These are phyloP conservation scores for Phytophthora litchii DNA, from an alignment of 352 stramenopile genomes.

Conservation along the genomic window DNA sequence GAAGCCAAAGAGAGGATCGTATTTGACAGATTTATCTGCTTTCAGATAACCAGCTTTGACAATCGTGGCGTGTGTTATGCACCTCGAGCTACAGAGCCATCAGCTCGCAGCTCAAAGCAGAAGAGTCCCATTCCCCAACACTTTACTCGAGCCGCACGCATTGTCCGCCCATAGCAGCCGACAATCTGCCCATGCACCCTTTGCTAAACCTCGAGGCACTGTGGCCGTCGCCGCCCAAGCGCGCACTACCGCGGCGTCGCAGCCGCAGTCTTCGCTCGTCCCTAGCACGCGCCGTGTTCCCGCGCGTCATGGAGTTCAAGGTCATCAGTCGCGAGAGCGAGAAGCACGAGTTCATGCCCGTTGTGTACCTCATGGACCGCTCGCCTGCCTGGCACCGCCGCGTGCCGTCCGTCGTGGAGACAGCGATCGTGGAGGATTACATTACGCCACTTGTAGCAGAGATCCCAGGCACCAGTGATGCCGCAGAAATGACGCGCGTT, in stretches of 20 bases:
- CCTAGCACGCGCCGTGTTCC: conserved; percentile 56
- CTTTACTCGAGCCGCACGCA: conserved; percentile 8
- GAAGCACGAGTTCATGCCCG: conserved; percentile 82
- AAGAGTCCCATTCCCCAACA: conserved; percentile 13
- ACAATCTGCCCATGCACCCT: conserved; percentile 13
- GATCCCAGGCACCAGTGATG: conserved; percentile 15
- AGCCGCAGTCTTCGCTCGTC: conserved; percentile 27
- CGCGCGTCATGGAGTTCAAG: conserved; percentile 79
- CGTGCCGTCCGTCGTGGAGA: conserved; percentile 57
- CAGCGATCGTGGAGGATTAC: conserved; percentile 62
- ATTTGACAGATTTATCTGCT: no score
- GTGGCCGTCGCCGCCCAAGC: conserved; percentile 29
- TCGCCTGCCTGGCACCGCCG: conserved; percentile 53
- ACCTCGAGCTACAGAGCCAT: conserved; percentile 8
- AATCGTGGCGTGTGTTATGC: conserved; percentile 1
- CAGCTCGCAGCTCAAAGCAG: conserved; percentile 4
- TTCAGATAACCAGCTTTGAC: conserved; percentile 1
- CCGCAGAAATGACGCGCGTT: conserved; percentile 23
- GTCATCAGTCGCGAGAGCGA: conserved; percentile 72
- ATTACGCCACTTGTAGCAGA: conserved; percentile 52
- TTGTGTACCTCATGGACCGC: conserved; percentile 74
- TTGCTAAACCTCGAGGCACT: conserved; percentile 29
- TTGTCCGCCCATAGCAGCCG: background rate
- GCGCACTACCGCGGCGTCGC: conserved; percentile 16
- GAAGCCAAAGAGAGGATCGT: no score